Conservation (phyloP, 495 filamentous ascomycete species). For the Barbatosphaeria neglecta region DNA sequence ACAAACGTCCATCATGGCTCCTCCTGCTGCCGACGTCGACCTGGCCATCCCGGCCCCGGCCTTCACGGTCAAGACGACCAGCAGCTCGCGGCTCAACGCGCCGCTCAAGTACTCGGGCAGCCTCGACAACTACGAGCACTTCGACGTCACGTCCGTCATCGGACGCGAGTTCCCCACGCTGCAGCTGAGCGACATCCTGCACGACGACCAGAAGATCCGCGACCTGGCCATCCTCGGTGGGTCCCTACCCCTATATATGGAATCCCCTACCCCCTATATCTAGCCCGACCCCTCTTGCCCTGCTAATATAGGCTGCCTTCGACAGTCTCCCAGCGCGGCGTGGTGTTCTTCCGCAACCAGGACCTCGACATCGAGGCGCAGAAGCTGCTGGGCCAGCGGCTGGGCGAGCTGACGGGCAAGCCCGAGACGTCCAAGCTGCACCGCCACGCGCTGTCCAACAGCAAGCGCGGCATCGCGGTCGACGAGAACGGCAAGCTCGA, state of each 20-base stretch:
- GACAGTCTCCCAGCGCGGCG: conserved; percentile 59
- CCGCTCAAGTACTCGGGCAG: conserved; percentile 64
- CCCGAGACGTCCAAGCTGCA: conserved; percentile 50
- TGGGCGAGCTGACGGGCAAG: conserved; percentile 55
- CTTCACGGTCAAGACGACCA: conserved; percentile 59
- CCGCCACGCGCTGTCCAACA: conserved; percentile 46
- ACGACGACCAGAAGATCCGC: conserved; percentile 53
- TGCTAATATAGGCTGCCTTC: conserved; percentile 9
- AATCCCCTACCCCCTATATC: no score
- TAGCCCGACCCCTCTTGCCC: not conserved
- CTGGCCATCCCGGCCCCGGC: conserved; percentile 30
- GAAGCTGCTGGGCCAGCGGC: conserved; percentile 50
- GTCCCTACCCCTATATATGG: conserved; percentile 21
- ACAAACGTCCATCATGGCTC: conserved; percentile 15
- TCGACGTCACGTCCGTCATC: conserved; percentile 57
- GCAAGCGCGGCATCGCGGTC: conserved; percentile 31
- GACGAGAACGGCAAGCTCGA: conserved; percentile 47
- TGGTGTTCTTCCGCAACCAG: conserved; percentile 63
- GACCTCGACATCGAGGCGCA: conserved; percentile 52
- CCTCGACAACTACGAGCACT: conserved; percentile 46
- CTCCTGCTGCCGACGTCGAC: conserved; percentile 21
- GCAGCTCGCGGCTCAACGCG: conserved; percentile 67
- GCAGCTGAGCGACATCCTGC: conserved; percentile 50
- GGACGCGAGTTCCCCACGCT: conserved; percentile 52
- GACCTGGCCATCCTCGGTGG: conserved; percentile 58